phyloP scores from a whole-genome alignment of 2,329 filamentous ascomycete genomes.

The Coniochaeta prunicola region DNA sequence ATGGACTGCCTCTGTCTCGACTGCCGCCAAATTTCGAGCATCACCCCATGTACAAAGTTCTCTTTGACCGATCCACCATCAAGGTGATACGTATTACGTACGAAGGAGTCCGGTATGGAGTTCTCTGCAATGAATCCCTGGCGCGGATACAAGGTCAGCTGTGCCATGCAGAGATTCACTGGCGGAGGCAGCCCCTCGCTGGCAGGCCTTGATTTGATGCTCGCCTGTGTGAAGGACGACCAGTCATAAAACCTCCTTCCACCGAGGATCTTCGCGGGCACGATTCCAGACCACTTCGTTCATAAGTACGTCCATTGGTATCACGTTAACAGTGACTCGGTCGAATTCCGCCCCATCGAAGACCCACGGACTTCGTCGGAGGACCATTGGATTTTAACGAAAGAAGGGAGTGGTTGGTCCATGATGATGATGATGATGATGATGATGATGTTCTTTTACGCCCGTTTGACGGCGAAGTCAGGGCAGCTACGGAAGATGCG shows the following conservation, averaged over 20 bases:
- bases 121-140: constrained; percentile 28
- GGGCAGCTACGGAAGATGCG: too few relatives aligned
- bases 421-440: too few relatives aligned
- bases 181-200: background rate
- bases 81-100: constrained; percentile 39
- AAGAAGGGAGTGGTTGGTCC: constrained; percentile 5
- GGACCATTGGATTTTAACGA: constrained; percentile 14
- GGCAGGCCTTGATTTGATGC: constrained; percentile 19
- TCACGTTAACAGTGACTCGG: constrained; percentile 12
- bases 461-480: too few relatives aligned
- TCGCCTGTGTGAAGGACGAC: constrained; percentile 17
- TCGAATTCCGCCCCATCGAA: constrained; percentile 24
- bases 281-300: constrained; percentile 30
- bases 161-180: constrained; percentile 18
- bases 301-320: constrained; percentile 40
- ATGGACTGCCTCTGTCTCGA: constrained; percentile 39
- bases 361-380: constrained; percentile 17
- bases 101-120: constrained; percentile 25
- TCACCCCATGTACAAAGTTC: constrained; percentile 27
- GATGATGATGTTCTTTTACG: too few relatives aligned
- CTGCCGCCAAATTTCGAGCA: constrained; percentile 36
- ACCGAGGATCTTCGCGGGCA: constrained; percentile 9
- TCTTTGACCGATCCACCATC: constrained; percentile 35
- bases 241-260: constrained; percentile 25
- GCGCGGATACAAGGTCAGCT: constrained; percentile 24